These are phyloP conservation scores for Dipteronia dyeriana DNA, from an alignment of 345 rosid genomes.

Conservation along the genomic window DNA sequence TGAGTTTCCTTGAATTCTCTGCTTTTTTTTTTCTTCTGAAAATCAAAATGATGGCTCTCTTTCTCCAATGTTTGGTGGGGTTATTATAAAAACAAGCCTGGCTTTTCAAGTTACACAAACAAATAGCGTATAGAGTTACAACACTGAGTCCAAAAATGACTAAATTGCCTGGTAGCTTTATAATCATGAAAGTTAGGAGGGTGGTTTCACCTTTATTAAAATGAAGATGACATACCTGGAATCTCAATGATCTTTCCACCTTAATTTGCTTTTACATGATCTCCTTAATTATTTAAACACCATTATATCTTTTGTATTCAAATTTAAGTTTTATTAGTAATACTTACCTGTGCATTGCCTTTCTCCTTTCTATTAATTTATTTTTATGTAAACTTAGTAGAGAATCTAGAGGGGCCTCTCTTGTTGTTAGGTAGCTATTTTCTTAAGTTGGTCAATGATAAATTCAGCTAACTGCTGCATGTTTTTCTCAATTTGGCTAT, in stretches of 20 bases:
- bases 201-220: constrained; percentile 37
- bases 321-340: constrained; percentile 16
- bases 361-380: constrained; percentile 1
- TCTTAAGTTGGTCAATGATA: constrained; percentile 30
- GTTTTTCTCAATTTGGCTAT: not conserved
- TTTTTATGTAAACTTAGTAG: not conserved
- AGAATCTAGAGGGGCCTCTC: constrained; percentile 13
- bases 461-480: constrained; percentile 29
- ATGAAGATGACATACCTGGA: constrained; percentile 19
- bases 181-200: constrained; percentile 34
- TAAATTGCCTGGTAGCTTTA: constrained; percentile 28
- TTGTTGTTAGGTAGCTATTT: constrained; percentile 30
- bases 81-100: constrained; percentile 28
- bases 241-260: constrained; percentile 19
- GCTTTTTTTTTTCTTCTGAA: not conserved
- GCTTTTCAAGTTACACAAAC: constrained; percentile 39
- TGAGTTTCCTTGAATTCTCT: constrained; percentile 19
- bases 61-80: constrained; percentile 31
- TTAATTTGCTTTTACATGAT: constrained; percentile 16
- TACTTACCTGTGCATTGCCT: not conserved
- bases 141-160: constrained; percentile 13
- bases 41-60: constrained; percentile 38
- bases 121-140: not conserved
- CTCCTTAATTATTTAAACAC: not conserved
- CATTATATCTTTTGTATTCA: constrained; percentile 15